Evolutionary conservation across 441 rosid genomes (phyloP).

Genomic region (Capsella rubella): DNA sequence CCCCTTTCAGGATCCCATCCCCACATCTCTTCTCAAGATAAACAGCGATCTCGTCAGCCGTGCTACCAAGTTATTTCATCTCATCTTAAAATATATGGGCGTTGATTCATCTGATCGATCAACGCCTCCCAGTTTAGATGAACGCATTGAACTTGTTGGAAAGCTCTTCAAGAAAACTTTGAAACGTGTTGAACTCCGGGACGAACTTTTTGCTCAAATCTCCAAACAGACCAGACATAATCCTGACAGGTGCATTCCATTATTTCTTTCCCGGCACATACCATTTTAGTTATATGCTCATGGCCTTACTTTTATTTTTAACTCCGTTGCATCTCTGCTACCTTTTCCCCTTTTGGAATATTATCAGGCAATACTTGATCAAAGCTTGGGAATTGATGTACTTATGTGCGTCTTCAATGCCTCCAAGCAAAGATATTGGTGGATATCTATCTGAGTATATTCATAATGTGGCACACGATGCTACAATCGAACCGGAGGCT

Average conservation of each 20-base stretch:
- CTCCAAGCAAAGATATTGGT: slow-evolving; percentile 98
- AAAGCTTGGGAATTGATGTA: slow-evolving; percentile 98
- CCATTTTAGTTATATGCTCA: neutral
- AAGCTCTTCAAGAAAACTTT: slow-evolving; percentile 86
- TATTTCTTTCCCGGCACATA: slow-evolving; percentile 4
- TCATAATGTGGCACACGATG: slow-evolving; percentile 80
- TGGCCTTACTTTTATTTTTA: neutral
- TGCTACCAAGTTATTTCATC: slow-evolving; percentile 85
- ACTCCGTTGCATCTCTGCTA: neutral
- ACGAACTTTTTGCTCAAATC: slow-evolving; percentile 96
- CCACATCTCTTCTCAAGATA: slow-evolving; percentile 92
- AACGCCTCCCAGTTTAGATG: slow-evolving; percentile 76
- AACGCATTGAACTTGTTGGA: slow-evolving; percentile 84
- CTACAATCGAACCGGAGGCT: slow-evolving; percentile 74
- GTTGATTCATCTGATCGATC: slow-evolving; percentile 89
- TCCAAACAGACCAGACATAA: slow-evolving; percentile 97
- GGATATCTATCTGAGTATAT: slow-evolving; percentile 91
- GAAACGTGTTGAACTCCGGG: slow-evolving; percentile 94
- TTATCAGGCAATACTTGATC: slow-evolving; percentile 78
- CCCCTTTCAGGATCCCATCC: slow-evolving; percentile 82
- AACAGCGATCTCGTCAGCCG: slow-evolving; percentile 82
- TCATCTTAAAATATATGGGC: slow-evolving; percentile 90
- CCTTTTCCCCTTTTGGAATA: slow-evolving; percentile 3
- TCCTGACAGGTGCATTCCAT: slow-evolving; percentile 66
- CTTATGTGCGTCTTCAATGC: slow-evolving; percentile 96